phyloP scores from a whole-genome alignment of 1,284 basidiomycete species.

The Heterobasidion irregulare region DNA sequence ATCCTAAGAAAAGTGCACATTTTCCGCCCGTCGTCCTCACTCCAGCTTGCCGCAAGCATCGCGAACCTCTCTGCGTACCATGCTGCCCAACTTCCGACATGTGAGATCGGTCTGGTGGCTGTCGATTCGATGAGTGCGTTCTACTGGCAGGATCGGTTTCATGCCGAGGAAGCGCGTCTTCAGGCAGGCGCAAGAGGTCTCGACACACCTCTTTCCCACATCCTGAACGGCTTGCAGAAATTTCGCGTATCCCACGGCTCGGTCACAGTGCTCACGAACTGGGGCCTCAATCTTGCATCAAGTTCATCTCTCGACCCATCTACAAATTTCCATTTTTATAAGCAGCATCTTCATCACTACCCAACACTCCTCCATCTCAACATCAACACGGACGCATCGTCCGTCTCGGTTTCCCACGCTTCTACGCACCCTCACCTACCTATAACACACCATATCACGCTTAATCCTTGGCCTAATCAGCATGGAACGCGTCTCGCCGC shows the following conservation, averaged over 20 bases:
- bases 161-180: constrained; percentile 39
- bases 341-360: constrained; percentile 44
- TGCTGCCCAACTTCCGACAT: constrained; percentile 32
- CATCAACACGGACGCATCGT: neutral
- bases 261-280: constrained; percentile 53
- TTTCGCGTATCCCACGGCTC: constrained; percentile 45
- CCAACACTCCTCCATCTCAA: constrained; percentile 20
- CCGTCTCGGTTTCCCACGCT: neutral
- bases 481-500: neutral
- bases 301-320: constrained; percentile 14
- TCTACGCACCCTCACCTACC: constrained; percentile 11
- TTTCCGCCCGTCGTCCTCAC: constrained; percentile 56
- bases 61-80: constrained; percentile 51
- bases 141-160: constrained; percentile 69
- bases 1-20: constrained; percentile 52
- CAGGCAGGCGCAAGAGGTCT: neutral
- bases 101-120: constrained; percentile 53
- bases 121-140: constrained; percentile 73
- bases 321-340: constrained; percentile 29
- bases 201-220: constrained; percentile 28
- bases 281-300: constrained; percentile 37
- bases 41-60: constrained; percentile 61
- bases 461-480: constrained; percentile 9
- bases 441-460: constrained; percentile 39
- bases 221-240: constrained; percentile 39